Base-by-base conservation (phyloP, 2,329 filamentous ascomycete species). In the Trichoderma brevicompactum region DNA sequence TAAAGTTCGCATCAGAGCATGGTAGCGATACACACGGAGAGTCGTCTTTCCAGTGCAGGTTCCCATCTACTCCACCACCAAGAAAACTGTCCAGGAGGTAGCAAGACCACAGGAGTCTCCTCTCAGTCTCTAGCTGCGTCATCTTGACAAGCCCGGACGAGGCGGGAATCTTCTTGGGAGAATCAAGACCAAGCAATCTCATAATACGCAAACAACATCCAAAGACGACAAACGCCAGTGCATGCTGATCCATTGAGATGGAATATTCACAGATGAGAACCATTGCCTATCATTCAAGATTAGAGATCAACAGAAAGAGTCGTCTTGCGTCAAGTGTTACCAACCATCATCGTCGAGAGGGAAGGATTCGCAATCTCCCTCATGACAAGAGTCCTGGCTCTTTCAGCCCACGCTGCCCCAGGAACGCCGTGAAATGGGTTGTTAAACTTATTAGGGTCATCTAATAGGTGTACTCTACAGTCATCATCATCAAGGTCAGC, bases 261-360 rank as follows among this genome's bases (percentile, higher is more conserved):
- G 59, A 62, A 5, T 62, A 38, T 43, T 62, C 59, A 13, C 59
- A 62, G n/a, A 62, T 53, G 9, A 62, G 59, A 12, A 62, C 59
- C 59, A 62, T 62, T 62, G 59, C 59, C 59, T 62, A 44, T n/a
- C n/a, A n/a, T 23, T 44, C 2, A 7, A 28, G 8, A 19, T 62
- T 53, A 62, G 59, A 62, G 59, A 44, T n/a, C 1, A 9, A 12
- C 5, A 23, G n/a, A 5, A 12, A 19, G 23, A 44, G n/a, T n/a
- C 10, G 23, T 3, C 23, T 28, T 28, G 5, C 2, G 7, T 9
- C 10, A 8, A 6, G 13, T 34, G 19, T 19, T 7, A 62, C 59
- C 36, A 36, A 62, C 59, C 59, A 62, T 62, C 59, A 62, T 53
- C 9, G 59, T 62, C 8, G 48, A 52, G 4, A 62, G 48, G 7